These are phyloP conservation scores for Iris macrosiphon DNA, from an alignment of 106 monocot genomes.

Conservation along the genomic window DNA sequence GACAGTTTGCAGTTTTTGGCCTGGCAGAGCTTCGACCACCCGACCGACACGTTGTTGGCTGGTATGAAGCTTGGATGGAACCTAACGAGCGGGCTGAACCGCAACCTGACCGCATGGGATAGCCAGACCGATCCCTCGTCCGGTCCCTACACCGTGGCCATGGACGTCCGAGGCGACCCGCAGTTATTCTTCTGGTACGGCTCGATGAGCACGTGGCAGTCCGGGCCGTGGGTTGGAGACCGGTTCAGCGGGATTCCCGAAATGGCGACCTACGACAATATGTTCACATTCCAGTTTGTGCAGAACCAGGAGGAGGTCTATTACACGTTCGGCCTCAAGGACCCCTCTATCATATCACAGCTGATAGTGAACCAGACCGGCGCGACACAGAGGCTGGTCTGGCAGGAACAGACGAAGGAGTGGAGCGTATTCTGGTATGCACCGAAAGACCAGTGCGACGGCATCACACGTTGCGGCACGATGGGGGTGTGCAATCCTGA, in stretches of 20 bases:
- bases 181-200: conserved; percentile 2
- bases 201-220: background rate
- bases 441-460: conserved; percentile 35
- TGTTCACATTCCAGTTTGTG: conserved; percentile 28
- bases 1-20: conserved; percentile 3
- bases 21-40: conserved; percentile 71
- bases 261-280: conserved; percentile 25
- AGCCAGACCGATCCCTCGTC: conserved; percentile 23
- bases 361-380: conserved; percentile 7
- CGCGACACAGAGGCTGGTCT: conserved; percentile 9
- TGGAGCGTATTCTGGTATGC: conserved; percentile 21
- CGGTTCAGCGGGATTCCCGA: conserved; percentile 24
- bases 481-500: conserved; percentile 3
- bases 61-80: conserved; percentile 47
- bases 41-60: conserved; percentile 51
- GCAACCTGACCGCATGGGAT: conserved; percentile 26
- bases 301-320: background rate
- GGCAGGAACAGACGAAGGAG: background rate
- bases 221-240: conserved; percentile 15
- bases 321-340: background rate
- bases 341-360: conserved; percentile 7
- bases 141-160: conserved; percentile 8
- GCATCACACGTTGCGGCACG: conserved; percentile 6
- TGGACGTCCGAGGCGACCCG: conserved; percentile 2
- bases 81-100: conserved; percentile 11